Percentiles rank a stretch among this genome's conserved stretches.
Conservation (phyloP, 345 rosid species). For the Rhodamnia argentea region DNA sequence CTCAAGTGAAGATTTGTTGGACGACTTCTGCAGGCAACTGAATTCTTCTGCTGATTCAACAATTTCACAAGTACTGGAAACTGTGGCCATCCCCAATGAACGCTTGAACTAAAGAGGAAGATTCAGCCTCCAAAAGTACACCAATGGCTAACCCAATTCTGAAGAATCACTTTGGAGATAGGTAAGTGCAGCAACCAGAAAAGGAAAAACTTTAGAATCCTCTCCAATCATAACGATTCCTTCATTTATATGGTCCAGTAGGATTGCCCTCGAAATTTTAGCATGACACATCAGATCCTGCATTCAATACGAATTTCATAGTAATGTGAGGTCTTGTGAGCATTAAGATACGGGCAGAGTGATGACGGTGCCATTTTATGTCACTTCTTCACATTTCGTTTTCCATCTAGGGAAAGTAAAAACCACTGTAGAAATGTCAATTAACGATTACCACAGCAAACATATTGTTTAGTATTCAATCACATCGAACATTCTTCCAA, state of each 20-base stretch:
- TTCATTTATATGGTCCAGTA: slow-evolving; percentile 2
- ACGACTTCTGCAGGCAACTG: slow-evolving; percentile 11
- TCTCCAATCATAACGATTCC: slow-evolving; percentile 21
- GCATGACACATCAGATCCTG: slow-evolving; percentile 24
- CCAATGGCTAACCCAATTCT: slow-evolving; percentile 22
- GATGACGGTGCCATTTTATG: neutral
- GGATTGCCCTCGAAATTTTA: slow-evolving; percentile 4
- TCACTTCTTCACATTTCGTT: neutral
- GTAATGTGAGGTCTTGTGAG: neutral
- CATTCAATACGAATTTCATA: neutral
- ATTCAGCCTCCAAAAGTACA: neutral
- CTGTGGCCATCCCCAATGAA: slow-evolving; percentile 19
- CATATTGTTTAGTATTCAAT: neutral
- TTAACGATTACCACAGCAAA: neutral
- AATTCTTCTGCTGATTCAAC: slow-evolving; percentile 37
- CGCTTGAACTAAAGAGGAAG: slow-evolving; percentile 3
- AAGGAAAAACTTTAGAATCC: slow-evolving; percentile 1
- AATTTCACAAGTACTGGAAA: slow-evolving; percentile 40
- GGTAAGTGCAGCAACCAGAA: slow-evolving; percentile 4
- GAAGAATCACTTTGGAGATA: slow-evolving; percentile 3
- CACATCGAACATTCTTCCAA: neutral
- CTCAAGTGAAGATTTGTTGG: slow-evolving; percentile 45
- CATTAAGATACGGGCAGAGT: neutral
- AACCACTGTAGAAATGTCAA: neutral
- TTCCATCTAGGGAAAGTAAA: neutral